These are phyloP conservation scores for Paecilomyces dactylethromorphus DNA, from an alignment of 2,329 filamentous ascomycete species.

Conservation along the genomic window DNA sequence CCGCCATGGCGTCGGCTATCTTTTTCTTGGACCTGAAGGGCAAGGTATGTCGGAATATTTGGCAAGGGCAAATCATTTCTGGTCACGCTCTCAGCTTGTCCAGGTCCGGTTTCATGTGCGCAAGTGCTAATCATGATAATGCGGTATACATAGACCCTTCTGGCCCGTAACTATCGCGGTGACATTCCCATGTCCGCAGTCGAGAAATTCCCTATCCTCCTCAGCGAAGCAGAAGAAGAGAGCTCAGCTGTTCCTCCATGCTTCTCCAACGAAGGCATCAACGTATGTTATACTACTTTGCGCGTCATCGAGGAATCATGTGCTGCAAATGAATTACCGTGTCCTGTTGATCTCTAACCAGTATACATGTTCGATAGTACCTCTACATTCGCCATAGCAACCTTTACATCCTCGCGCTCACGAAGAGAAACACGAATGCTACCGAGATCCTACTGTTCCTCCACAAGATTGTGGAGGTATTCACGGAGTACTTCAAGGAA, in stretches of 20 bases:
- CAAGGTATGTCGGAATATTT: slow-evolving; percentile 63
- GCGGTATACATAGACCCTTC: slow-evolving; percentile 64
- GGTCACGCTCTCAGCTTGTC: neutral
- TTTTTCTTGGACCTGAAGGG: slow-evolving; percentile 99
- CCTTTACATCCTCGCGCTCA: slow-evolving; percentile 93
- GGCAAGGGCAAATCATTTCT: neutral
- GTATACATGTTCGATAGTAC: slow-evolving; percentile 53
- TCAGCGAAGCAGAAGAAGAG: slow-evolving; percentile 98
- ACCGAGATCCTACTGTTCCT: slow-evolving; percentile 97
- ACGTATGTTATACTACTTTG: slow-evolving; percentile 53
- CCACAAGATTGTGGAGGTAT: slow-evolving; percentile 96
- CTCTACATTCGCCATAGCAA: slow-evolving; percentile 99
- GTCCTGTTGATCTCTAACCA: slow-evolving; percentile 1
- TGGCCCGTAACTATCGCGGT: slow-evolving; percentile 96
- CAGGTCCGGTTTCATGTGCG: neutral
- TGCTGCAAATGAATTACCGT: neutral
- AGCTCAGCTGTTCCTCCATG: slow-evolving; percentile 94
- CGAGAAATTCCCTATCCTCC: slow-evolving; percentile 91
- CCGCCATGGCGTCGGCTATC: slow-evolving; percentile 85
- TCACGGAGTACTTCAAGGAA: slow-evolving; percentile 99
- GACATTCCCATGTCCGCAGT: slow-evolving; percentile 99
- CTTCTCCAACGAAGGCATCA: slow-evolving; percentile 98
- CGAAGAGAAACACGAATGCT: slow-evolving; percentile 98
- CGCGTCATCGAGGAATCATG: slow-evolving; percentile 3
- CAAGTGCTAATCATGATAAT: slow-evolving; percentile 11